Conservation (phyloP, 176 grass and related monocot species). For the Poa pratensis region DNA sequence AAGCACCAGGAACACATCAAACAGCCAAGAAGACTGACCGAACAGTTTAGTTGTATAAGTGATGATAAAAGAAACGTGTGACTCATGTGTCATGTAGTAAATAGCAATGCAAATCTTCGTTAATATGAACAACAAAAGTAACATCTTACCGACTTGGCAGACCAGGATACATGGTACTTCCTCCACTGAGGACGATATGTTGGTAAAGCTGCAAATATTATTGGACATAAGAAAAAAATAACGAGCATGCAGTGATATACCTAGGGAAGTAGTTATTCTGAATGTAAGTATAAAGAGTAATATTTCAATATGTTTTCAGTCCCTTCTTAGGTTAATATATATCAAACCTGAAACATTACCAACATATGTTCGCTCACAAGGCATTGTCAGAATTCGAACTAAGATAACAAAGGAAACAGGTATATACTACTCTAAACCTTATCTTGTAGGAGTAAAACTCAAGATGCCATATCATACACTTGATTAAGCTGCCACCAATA, state of each 20-base stretch:
- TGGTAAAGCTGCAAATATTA: constrained; percentile 79
- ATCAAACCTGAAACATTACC: constrained; percentile 11
- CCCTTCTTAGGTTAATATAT: background rate
- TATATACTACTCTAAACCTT: constrained; percentile 20
- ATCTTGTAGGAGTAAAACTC: background rate
- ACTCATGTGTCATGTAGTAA: background rate
- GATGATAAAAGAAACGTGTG: background rate
- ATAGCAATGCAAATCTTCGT: background rate
- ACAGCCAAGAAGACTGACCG: constrained; percentile 20
- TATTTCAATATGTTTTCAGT: constrained; percentile 7
- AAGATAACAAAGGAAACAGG: background rate
- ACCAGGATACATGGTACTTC: constrained; percentile 98
- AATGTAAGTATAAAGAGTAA: background rate
- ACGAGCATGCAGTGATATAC: background rate
- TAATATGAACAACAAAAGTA: background rate
- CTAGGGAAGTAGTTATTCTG: background rate
- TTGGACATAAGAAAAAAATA: constrained; percentile 37
- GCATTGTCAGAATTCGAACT: background rate
- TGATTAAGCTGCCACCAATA: constrained; percentile 2
- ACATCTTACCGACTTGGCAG: constrained; percentile 79
- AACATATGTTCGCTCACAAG: constrained; percentile 13
- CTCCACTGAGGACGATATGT: constrained; percentile 94
- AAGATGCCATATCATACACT: background rate
- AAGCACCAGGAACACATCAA: background rate
- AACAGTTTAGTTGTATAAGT: constrained; percentile 2